These are phyloP conservation scores for Phytophthora litchii DNA, from an alignment of 352 stramenopile species.

Conservation along the genomic window DNA sequence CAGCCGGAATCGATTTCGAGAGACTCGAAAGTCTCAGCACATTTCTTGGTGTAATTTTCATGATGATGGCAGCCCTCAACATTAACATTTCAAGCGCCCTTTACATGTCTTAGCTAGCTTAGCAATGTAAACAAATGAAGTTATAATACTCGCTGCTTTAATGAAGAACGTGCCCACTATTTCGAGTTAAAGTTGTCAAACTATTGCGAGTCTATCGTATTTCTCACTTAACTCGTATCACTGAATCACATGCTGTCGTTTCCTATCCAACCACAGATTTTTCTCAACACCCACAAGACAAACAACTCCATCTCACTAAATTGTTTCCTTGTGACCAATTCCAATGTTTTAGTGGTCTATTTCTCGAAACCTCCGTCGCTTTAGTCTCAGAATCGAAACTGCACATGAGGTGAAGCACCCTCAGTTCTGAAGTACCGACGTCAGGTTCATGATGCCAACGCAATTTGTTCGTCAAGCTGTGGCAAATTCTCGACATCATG, in stretches of 20 bases:
- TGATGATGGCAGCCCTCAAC: constrained; percentile 37
- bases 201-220: too few species aligned
- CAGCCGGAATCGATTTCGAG: constrained; percentile 31
- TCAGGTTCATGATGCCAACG: constrained; percentile 12
- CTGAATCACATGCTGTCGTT: too few species aligned
- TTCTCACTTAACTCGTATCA: too few species aligned
- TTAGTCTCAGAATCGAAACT: constrained; percentile 25
- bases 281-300: too few species aligned
- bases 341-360: background rate
- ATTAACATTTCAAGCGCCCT: constrained; percentile 37
- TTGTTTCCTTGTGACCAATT: too few species aligned
- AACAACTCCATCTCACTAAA: too few species aligned
- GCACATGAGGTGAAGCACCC: constrained; percentile 3
- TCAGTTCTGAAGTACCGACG: background rate
- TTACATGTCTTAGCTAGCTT: constrained; percentile 11
- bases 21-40: constrained; percentile 28
- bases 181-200: too few species aligned
- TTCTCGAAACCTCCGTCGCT: constrained; percentile 29
- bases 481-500: constrained; percentile 2
- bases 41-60: constrained; percentile 34
- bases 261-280: too few species aligned
- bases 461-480: background rate
- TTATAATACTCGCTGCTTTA: background rate
- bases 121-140: background rate
- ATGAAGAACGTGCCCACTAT: too few species aligned